phyloP scores from a whole-genome alignment of 805 yeast species.

The Phaffomyces thermotolerans region DNA sequence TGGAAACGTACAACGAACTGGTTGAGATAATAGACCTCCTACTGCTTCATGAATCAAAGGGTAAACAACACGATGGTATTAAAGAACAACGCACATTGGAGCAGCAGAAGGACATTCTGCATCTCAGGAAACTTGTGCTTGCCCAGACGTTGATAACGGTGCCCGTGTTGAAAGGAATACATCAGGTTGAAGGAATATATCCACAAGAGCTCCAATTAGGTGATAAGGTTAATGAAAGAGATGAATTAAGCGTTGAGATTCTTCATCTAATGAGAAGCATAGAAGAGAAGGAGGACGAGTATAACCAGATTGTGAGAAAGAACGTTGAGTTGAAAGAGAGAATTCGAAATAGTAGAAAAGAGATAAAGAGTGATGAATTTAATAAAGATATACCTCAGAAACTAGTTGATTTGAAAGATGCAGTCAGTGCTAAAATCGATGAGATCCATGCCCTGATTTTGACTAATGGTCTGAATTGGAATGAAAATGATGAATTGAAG shows the following conservation, averaged over 20 bases:
- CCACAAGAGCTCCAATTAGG: slow-evolving; percentile 11
- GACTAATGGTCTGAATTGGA: slow-evolving; percentile 28
- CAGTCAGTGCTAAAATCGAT: slow-evolving; percentile 8
- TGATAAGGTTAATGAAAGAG: slow-evolving; percentile 10
- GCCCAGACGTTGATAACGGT: slow-evolving; percentile 13
- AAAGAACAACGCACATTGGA: background rate
- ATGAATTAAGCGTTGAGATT: slow-evolving; percentile 9
- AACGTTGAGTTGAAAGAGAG: background rate
- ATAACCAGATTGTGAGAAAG: background rate
- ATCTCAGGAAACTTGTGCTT: slow-evolving; percentile 13
- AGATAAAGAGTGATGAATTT: background rate
- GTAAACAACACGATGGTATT: no score
- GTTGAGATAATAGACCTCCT: slow-evolving; percentile 26
- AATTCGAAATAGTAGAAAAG: background rate
- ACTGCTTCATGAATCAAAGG: slow-evolving; percentile 8
- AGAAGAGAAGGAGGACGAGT: background rate
- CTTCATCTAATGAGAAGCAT: slow-evolving; percentile 5
- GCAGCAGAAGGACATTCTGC: slow-evolving; percentile 7
- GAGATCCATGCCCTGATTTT: slow-evolving; percentile 26
- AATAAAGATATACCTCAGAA: background rate
- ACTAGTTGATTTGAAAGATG: slow-evolving; percentile 1
- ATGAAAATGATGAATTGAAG: slow-evolving; percentile 22
- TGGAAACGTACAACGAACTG: slow-evolving; percentile 21
- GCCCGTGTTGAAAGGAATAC: slow-evolving; percentile 20
- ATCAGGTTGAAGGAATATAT: slow-evolving; percentile 21